A percentile compares a stretch with the other conserved stretches of the same genome.
phyloP scores from a whole-genome alignment of 208 protist genomes.

The Histomonas meleagridis region DNA sequence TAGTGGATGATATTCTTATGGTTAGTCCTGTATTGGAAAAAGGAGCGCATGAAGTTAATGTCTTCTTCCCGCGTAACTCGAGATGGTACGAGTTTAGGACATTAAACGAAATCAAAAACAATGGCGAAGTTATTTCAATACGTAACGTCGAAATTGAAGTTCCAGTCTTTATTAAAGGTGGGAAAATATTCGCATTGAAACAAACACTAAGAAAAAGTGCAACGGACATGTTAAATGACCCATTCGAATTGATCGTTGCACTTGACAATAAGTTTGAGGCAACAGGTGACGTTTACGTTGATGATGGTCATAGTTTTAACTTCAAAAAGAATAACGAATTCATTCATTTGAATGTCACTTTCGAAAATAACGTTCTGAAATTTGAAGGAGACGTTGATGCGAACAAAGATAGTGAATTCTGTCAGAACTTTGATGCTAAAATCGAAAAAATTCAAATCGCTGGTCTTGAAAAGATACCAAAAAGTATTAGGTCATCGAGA shows the following conservation, averaged over 20 bases:
- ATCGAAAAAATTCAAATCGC: too few relatives aligned
- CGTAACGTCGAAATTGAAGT: neutral
- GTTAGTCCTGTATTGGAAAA: constrained; percentile 63
- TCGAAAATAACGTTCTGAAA: too few relatives aligned
- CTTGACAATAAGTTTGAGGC: constrained; percentile 28
- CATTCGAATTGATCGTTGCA: constrained; percentile 53
- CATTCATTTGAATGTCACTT: too few relatives aligned
- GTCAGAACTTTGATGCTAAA: too few relatives aligned
- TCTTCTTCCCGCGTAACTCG: neutral
- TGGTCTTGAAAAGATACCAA: too few relatives aligned
- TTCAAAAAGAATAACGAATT: constrained; percentile 15
- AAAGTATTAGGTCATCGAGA: too few relatives aligned
- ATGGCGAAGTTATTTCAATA: neutral
- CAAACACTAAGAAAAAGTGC: constrained; percentile 69
- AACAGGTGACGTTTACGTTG: constrained; percentile 41
- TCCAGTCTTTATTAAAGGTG: constrained; percentile 43
- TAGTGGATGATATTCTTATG: constrained; percentile 70
- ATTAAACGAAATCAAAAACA: neutral
- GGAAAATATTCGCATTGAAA: constrained; percentile 71
- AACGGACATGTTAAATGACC: constrained; percentile 58
- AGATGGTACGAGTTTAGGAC: neutral
- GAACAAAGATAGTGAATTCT: too few relatives aligned
- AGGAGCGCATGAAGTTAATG: neutral
- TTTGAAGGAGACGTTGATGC: too few relatives aligned
- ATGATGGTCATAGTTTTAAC: constrained; percentile 44